Evolutionary conservation across 805 yeast genomes (phyloP).

Genomic region (Starmerella powellii): DNA sequence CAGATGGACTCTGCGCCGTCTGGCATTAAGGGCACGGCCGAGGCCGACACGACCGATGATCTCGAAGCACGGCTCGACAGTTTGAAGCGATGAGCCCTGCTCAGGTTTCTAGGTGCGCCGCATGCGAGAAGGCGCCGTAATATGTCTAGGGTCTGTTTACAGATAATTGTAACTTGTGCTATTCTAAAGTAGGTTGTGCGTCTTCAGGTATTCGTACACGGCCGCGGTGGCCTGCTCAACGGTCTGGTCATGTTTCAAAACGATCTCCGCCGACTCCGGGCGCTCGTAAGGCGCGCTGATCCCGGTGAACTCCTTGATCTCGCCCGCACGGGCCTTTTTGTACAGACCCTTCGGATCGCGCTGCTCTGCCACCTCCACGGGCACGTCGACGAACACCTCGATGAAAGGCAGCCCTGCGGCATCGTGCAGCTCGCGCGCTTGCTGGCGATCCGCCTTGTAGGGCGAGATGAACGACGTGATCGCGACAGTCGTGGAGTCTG

Average conservation of each 20-base stretch:
- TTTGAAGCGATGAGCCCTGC: conserved; percentile 42
- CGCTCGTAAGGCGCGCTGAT: conserved; percentile 93
- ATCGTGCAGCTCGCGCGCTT: conserved; percentile 75
- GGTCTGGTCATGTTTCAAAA: conserved; percentile 56
- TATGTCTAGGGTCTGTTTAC: not conserved
- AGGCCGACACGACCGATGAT: conserved; percentile 55
- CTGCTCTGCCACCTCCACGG: conserved; percentile 85
- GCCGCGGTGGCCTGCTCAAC: conserved; percentile 72
- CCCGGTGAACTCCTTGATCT: conserved; percentile 90
- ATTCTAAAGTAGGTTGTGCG: conserved; percentile 11
- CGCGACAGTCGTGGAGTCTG: conserved; percentile 80
- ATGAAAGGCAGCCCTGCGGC: conserved; percentile 67
- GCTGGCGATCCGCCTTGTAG: conserved; percentile 68
- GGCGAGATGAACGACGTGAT: conserved; percentile 91
- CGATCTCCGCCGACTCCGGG: conserved; percentile 74
- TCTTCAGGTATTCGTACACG: conserved; percentile 45
- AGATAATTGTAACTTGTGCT: not conserved
- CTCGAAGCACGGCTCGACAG: conserved; percentile 80
- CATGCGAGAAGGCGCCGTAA: not conserved
- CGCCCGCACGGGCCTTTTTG: conserved; percentile 92
- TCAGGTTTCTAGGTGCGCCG: not conserved
- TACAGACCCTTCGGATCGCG: conserved; percentile 96
- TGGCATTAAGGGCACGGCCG: conserved; percentile 30
- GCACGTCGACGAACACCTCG: conserved; percentile 88
- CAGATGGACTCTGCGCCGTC: conserved; percentile 42